Conservation (phyloP, 305 asterid species). For the Fraxinus angustifolia region DNA sequence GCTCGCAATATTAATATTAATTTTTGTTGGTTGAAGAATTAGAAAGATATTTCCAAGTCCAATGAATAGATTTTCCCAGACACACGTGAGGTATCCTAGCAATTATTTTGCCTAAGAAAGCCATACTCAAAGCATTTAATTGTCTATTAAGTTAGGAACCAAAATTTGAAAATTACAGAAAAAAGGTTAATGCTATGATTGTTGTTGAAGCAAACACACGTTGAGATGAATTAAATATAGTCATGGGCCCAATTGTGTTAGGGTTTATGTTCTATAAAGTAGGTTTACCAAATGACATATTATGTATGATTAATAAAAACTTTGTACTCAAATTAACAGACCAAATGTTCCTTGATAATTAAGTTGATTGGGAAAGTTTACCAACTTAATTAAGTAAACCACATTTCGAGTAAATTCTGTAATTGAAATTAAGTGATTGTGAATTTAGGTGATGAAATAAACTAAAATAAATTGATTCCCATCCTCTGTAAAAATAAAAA, state of each 20-base stretch:
- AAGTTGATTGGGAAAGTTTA: background rate
- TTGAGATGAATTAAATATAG: conserved; percentile 21
- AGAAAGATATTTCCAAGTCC: background rate
- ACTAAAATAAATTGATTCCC: no score
- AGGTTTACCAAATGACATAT: conserved; percentile 45
- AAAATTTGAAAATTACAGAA: background rate
- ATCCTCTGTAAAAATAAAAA: no score
- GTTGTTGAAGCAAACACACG: conserved; percentile 43
- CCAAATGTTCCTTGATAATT: conserved; percentile 48
- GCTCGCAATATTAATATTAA: no score
- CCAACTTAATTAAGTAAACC: conserved; percentile 2
- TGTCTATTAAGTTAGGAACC: background rate
- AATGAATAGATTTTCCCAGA: background rate
- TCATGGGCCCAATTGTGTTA: conserved; percentile 33
- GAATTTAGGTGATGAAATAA: conserved; percentile 1
- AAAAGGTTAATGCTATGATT: conserved; percentile 26
- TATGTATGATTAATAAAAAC: conserved; percentile 20
- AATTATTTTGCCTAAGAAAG: background rate
- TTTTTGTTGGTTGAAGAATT: background rate
- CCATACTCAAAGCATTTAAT: background rate
- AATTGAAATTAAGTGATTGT: background rate
- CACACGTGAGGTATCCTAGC: background rate
- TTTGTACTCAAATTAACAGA: conserved; percentile 36
- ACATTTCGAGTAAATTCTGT: conserved; percentile 10
- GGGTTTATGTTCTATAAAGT: conserved; percentile 31